Evolutionary conservation across 768 basidiomycete species (phyloP), one percentile per base, ranked within the genome.

Genomic region (Botryobasidium botryosum): DNA sequence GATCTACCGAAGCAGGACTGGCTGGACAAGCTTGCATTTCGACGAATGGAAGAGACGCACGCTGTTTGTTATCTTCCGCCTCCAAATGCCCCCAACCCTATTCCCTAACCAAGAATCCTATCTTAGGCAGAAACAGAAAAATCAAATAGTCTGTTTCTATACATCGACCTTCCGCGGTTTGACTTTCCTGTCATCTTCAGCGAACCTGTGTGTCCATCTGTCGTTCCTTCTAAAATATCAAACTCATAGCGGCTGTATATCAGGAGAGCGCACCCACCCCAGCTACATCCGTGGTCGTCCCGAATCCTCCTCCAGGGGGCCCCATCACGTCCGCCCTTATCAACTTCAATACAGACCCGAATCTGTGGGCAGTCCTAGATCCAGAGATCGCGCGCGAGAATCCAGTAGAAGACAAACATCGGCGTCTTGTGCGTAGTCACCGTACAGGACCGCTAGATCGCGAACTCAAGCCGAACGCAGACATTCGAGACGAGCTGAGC

Each of bases 181-280:
- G 92, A 97, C 57, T 96, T 96, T 57, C 94, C 94, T 0, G 81
- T 99, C 17, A 79, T 97, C 44, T 99, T 83, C 59, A 85, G 80
- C 51, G 92, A 99, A 64, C 74, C 82, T 6, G 85, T 81, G 33
- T 52, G 77, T 65, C 6, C 15, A 17, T n/a, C 4, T 13, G 3
- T 35, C 23, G 3, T 23, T 13, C 26, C 35, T 38, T 35, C 17
- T 23, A 38, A 48, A 36, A 40, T 25, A 15, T 33, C 3, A 48
- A 27, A 29, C 28, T 47, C 20, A 5, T n/a, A 32, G 29, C 8
- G 23, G 5, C 25, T 7, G 12, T 20, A 17, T 41, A 27, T 21
- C 27, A 53, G 45, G 47, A 53, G 18, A 20, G 43, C 13, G 17
- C 40, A 18, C 13, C 33, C 27, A 24, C 35, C 37, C 13, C 45